phyloP scores from a whole-genome alignment of 306 rosid genomes.

The Cicer bijugum region DNA sequence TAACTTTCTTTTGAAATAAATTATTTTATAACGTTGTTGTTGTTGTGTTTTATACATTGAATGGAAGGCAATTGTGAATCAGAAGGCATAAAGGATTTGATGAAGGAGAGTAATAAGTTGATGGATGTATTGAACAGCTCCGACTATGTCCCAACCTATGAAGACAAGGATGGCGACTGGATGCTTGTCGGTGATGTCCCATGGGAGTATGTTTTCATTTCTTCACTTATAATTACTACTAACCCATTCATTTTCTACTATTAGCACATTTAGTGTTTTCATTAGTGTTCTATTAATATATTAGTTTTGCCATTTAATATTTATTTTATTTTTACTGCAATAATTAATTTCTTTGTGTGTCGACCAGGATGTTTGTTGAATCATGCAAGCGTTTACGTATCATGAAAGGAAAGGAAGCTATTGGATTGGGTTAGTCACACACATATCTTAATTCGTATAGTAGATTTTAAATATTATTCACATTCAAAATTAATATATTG shows the following conservation, averaged over 20 bases:
- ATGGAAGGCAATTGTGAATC: conserved; percentile 74
- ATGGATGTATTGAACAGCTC: conserved; percentile 83
- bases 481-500: background rate
- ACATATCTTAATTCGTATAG: background rate
- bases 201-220: background rate
- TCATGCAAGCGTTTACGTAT: conserved; percentile 94
- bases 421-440: conserved; percentile 71
- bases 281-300: too few relatives aligned
- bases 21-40: background rate
- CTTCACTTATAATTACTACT: background rate
- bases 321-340: background rate
- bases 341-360: background rate
- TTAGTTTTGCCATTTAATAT: too few relatives aligned
- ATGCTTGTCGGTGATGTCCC: conserved; percentile 52
- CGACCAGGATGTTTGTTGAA: conserved; percentile 84
- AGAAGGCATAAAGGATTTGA: conserved; percentile 83
- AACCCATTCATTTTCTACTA: too few relatives aligned
- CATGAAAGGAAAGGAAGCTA: conserved; percentile 95
- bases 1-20: too few relatives aligned
- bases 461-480: background rate
- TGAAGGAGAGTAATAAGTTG: conserved; percentile 85
- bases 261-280: too few relatives aligned
- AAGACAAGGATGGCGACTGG: conserved; percentile 97
- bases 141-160: conserved; percentile 60
- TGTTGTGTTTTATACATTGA: conserved; percentile 6